Conservation (phyloP, 495 filamentous ascomycete species). For the Penicillium cosmopolitanum region DNA sequence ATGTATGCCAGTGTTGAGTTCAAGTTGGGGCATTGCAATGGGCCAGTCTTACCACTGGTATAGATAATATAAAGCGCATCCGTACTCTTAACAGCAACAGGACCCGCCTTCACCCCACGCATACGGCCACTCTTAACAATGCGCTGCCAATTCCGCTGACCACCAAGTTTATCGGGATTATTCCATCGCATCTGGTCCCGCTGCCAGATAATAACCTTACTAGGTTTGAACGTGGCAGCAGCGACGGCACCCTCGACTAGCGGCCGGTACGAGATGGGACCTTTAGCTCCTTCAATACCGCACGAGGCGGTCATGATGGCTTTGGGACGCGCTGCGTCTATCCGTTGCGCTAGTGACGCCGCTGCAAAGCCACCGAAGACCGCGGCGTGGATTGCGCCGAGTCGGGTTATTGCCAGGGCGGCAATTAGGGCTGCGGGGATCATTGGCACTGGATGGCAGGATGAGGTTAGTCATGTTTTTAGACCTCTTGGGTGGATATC, state of each 20-base stretch:
- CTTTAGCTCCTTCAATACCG: slow-evolving; percentile 86
- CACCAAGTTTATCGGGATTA: slow-evolving; percentile 59
- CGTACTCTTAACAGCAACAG: slow-evolving; percentile 75
- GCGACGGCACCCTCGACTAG: slow-evolving; percentile 70
- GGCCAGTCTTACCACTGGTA: slow-evolving; percentile 58
- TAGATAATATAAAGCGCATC: slow-evolving; percentile 92
- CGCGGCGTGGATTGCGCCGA: slow-evolving; percentile 88
- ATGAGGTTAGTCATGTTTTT: not conserved
- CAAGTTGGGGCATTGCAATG: too few relatives aligned
- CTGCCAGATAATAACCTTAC: slow-evolving; percentile 75
- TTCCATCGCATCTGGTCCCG: slow-evolving; percentile 78
- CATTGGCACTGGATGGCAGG: slow-evolving; percentile 76
- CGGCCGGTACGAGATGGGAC: slow-evolving; percentile 68
- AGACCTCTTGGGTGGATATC: not conserved
- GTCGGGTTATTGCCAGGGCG: slow-evolving; percentile 75
- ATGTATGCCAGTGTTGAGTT: too few relatives aligned
- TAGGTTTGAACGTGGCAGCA: slow-evolving; percentile 63
- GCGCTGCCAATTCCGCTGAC: slow-evolving; percentile 79
- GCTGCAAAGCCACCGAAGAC: slow-evolving; percentile 93
- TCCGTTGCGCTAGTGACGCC: slow-evolving; percentile 80
- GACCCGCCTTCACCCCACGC: slow-evolving; percentile 64
- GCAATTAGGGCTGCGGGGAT: slow-evolving; percentile 86
- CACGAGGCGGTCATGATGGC: slow-evolving; percentile 87
- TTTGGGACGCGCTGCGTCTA: slow-evolving; percentile 76
- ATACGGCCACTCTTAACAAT: slow-evolving; percentile 68